Evolutionary conservation across 1,284 basidiomycete genomes (phyloP).

Genomic region (Trichosporon sp.): DNA sequence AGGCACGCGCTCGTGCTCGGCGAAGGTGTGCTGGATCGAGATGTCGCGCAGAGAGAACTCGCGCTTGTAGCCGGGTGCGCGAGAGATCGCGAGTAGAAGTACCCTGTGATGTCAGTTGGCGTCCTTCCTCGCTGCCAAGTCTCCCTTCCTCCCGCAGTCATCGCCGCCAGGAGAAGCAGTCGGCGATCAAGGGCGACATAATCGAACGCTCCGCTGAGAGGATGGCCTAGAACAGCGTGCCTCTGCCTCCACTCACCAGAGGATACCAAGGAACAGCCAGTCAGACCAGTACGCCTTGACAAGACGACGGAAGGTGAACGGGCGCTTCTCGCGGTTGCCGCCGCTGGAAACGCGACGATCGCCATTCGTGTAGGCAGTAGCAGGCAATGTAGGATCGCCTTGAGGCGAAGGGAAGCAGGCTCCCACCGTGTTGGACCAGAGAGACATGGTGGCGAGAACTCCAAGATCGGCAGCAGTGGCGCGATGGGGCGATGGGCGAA

Average conservation of each 20-base stretch:
- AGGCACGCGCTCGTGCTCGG: slow-evolving; percentile 77
- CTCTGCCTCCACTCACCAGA: slow-evolving; percentile 56
- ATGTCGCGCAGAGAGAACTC: slow-evolving; percentile 77
- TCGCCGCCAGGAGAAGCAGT: not conserved
- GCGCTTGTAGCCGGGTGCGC: slow-evolving; percentile 71
- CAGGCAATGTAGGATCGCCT: not conserved
- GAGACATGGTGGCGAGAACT: not conserved
- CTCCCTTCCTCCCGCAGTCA: not conserved
- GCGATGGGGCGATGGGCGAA: too few species aligned
- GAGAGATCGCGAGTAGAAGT: slow-evolving; percentile 63
- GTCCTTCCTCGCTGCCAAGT: not conserved
- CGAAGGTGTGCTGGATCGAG: slow-evolving; percentile 63
- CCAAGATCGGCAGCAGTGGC: not conserved
- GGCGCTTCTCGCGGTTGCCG: slow-evolving; percentile 1
- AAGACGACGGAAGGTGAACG: slow-evolving; percentile 11
- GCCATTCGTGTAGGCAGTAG: slow-evolving; percentile 11
- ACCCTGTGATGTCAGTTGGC: slow-evolving; percentile 49
- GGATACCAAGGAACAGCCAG: slow-evolving; percentile 61
- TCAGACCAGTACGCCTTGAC: slow-evolving; percentile 41
- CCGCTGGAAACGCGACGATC: slow-evolving; percentile 16
- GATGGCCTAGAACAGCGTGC: not conserved
- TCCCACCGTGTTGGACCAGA: not conserved
- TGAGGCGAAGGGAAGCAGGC: slow-evolving; percentile 5
- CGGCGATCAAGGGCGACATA: too few species aligned
- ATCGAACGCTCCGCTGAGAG: not conserved